Base-by-base conservation (phyloP, 2,329 filamentous ascomycete species). In the Fusarium sp. region DNA sequence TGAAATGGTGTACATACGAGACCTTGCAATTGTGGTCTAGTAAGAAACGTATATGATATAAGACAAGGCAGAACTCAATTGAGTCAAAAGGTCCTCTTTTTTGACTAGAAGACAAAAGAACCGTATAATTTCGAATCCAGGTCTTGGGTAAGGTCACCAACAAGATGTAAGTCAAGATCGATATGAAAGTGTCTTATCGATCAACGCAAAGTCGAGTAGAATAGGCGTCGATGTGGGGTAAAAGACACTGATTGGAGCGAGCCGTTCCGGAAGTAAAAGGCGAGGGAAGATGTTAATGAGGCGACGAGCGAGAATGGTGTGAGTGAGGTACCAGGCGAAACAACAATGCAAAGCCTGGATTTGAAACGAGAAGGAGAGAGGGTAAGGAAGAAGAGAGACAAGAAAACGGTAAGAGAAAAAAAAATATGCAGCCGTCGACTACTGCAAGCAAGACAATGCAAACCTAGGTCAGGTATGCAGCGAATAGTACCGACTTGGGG, bases 191-290 rank as follows among this genome's bases (percentile, higher is more conserved):
- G 72, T 73, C 65, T 75, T 73, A 75, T 77, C 74, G 68, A 75
- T 75, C 66, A 70, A 73, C 54, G 50, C 49, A 30, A 57, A 30
- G 58, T 28, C 20, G 20, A 47, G 57, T 55, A 61, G 51, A 9
- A 49, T 34, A 72, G 74, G 73, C 53, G 72, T 60, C 60, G 56
- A 59, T 76, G 75, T 77, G 75, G 74, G 75, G 75, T 74, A 72
- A 55, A 55, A 57, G 20, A 56, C 59, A 56, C 56, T 60, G 62
- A 57, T 34, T 61, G 67, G 59, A 55, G 59, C 58, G 41, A 73
- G 57, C 62, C 66, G 57, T 68, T 60, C 49, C 61, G 57, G 50
- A 59, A 49, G 65, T 61, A 60, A 51, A 53, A 59, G 46, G 42
- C 47, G 55, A 53, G 46, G 51, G 55, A 53, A 50, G 27, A 37